phyloP scores from a whole-genome alignment of 495 filamentous ascomycete genomes.

The Hypoxylon subgilvum region DNA sequence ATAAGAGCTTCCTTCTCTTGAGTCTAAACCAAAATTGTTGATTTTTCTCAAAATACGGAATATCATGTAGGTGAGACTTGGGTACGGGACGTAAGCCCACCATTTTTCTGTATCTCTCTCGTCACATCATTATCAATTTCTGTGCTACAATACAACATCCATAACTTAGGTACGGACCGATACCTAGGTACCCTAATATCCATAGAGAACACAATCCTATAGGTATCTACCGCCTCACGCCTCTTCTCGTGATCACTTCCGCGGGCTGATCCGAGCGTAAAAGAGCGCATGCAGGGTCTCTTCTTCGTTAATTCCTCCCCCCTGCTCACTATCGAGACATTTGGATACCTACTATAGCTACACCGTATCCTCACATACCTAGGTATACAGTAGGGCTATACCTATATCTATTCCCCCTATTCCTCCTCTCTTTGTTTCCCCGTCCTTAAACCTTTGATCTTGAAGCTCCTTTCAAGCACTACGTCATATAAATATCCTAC shows the following conservation, averaged over 20 bases:
- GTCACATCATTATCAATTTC: conserved; percentile 16
- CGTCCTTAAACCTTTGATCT: background rate
- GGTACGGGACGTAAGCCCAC: too few relatives aligned
- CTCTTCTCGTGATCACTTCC: conserved; percentile 1
- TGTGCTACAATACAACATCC: conserved; percentile 21
- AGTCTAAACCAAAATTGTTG: conserved; percentile 8
- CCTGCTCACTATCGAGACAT: background rate
- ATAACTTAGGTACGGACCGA: background rate
- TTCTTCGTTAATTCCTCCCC: conserved; percentile 2
- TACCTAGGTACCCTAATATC: background rate
- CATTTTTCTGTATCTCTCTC: conserved; percentile 6
- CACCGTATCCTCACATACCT: background rate
- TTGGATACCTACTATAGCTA: background rate
- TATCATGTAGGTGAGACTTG: too few relatives aligned
- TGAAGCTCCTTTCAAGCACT: background rate
- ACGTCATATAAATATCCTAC: background rate
- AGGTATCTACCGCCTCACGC: conserved; percentile 17
- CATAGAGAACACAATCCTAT: background rate
- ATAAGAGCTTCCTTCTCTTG: conserved; percentile 36
- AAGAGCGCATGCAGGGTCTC: conserved; percentile 22
- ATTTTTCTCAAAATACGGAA: background rate
- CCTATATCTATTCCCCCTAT: background rate
- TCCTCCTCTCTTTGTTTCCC: background rate
- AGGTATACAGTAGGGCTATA: background rate
- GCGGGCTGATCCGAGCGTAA: conserved; percentile 26